phyloP scores from a whole-genome alignment of 345 rosid species.

The Mangifera indica region DNA sequence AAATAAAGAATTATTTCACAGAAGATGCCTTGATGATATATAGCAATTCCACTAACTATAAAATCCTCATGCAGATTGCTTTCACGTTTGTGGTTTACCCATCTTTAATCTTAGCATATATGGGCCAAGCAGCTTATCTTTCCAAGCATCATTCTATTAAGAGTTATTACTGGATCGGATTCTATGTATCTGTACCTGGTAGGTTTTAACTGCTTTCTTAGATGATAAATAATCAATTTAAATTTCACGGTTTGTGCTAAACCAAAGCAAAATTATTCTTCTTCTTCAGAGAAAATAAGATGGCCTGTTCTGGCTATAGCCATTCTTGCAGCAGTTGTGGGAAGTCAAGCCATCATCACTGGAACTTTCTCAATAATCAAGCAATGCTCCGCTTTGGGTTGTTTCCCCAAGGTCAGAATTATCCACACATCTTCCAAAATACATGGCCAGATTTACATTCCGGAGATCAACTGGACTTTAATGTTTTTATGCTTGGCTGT shows the following conservation, averaged over 20 bases:
- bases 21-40: neutral
- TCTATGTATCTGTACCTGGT: slow-evolving; percentile 97
- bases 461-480: slow-evolving; percentile 95
- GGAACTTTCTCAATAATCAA: slow-evolving; percentile 97
- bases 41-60: slow-evolving; percentile 2
- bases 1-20: neutral
- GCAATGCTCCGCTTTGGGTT: slow-evolving; percentile 89
- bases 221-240: neutral
- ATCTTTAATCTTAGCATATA: slow-evolving; percentile 89
- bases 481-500: slow-evolving; percentile 96
- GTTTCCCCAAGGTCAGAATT: slow-evolving; percentile 90
- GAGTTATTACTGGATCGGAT: slow-evolving; percentile 70
- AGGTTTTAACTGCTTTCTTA: slow-evolving; percentile 21
- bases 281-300: slow-evolving; percentile 66
- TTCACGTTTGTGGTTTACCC: slow-evolving; percentile 91
- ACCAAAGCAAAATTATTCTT: neutral
- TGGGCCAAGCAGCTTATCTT: slow-evolving; percentile 98
- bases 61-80: slow-evolving; percentile 61
- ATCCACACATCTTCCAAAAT: slow-evolving; percentile 88
- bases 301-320: slow-evolving; percentile 98
- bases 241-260: slow-evolving; percentile 8
- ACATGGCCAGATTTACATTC: slow-evolving; percentile 95
- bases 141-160: slow-evolving; percentile 71
- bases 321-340: slow-evolving; percentile 93
- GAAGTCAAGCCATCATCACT: slow-evolving; percentile 94